A percentile compares a stretch with the other conserved stretches of the same genome.
Conservation (phyloP, 2,329 filamentous ascomycete genomes). For the Bipolaris gigantea region DNA sequence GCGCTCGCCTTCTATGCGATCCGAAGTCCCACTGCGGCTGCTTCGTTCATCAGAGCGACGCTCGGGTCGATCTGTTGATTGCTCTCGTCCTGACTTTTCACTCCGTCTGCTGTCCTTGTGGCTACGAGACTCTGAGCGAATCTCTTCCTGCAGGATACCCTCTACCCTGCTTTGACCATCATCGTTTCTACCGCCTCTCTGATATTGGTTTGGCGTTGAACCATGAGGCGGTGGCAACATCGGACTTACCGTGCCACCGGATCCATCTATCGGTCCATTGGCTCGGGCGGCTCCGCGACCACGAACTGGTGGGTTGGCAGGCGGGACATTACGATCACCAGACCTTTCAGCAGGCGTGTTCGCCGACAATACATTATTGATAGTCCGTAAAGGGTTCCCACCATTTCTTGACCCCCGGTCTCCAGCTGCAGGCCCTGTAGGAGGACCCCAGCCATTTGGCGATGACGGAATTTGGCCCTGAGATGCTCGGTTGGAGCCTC, state of each 20-base stretch:
- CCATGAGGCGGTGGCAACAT: constrained; percentile 32
- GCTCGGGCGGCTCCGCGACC: constrained; percentile 37
- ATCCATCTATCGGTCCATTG: constrained; percentile 23
- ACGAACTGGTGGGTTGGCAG: constrained; percentile 32
- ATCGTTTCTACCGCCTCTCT: constrained; percentile 26
- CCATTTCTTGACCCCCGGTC: constrained; percentile 32
- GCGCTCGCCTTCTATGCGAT: constrained; percentile 28
- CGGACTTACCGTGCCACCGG: constrained; percentile 20
- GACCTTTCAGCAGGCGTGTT: constrained; percentile 29
- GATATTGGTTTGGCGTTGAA: constrained; percentile 26
- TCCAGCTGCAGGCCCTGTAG: constrained; percentile 38
- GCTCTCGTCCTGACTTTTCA: constrained; percentile 33
- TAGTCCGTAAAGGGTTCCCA: constrained; percentile 29
- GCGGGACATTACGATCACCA: constrained; percentile 16
- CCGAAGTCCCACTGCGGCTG: constrained; percentile 22
- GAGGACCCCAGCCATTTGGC: constrained; percentile 35
- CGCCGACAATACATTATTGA: constrained; percentile 37
- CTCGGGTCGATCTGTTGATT: constrained; percentile 30
- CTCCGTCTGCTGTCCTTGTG: constrained; percentile 34
- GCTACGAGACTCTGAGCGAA: constrained; percentile 32
- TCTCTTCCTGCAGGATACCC: constrained; percentile 26
- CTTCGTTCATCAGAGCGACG: constrained; percentile 33
- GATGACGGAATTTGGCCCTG: constrained; percentile 32
- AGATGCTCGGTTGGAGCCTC: constrained; percentile 29
- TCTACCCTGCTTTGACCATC: constrained; percentile 21